phyloP scores from a whole-genome alignment of 441 rosid genomes.

The Adansonia madagascariensis region DNA sequence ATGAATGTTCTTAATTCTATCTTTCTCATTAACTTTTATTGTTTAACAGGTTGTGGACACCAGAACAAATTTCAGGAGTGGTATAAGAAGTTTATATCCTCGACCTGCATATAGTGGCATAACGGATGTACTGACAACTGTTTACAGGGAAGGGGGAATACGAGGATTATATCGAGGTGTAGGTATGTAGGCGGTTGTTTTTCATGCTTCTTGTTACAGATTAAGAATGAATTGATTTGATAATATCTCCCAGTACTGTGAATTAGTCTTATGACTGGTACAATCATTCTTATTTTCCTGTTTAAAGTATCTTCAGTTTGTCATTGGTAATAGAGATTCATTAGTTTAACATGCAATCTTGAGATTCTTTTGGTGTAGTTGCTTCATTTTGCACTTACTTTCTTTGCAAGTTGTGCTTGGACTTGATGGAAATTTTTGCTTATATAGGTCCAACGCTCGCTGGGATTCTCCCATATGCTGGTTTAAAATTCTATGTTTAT shows the following conservation, averaged over 20 bases:
- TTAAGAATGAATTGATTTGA: slow-evolving; percentile 20
- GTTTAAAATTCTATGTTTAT: slow-evolving; percentile 86
- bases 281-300: background rate
- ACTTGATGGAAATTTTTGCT: slow-evolving; percentile 23
- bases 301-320: slow-evolving; percentile 7
- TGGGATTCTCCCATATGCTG: slow-evolving; percentile 94
- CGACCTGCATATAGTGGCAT: slow-evolving; percentile 73
- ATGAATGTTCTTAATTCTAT: slow-evolving; percentile 9
- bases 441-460: slow-evolving; percentile 83
- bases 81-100: slow-evolving; percentile 44
- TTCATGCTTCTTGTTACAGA: slow-evolving; percentile 11
- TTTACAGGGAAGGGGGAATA: slow-evolving; percentile 80
- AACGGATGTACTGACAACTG: slow-evolving; percentile 69
- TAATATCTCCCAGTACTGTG: slow-evolving; percentile 2
- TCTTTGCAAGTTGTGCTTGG: slow-evolving; percentile 14
- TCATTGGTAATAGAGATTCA: background rate
- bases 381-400: background rate
- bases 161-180: slow-evolving; percentile 88
- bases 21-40: slow-evolving; percentile 22
- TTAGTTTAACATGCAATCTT: background rate
- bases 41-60: slow-evolving; percentile 57
- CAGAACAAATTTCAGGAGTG: slow-evolving; percentile 40
- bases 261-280: background rate
- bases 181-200: slow-evolving; percentile 49
- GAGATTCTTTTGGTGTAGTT: slow-evolving; percentile 7